Base-by-base conservation (phyloP, 2,329 filamentous ascomycete species). In the Fusarium pseudocircinatum region DNA sequence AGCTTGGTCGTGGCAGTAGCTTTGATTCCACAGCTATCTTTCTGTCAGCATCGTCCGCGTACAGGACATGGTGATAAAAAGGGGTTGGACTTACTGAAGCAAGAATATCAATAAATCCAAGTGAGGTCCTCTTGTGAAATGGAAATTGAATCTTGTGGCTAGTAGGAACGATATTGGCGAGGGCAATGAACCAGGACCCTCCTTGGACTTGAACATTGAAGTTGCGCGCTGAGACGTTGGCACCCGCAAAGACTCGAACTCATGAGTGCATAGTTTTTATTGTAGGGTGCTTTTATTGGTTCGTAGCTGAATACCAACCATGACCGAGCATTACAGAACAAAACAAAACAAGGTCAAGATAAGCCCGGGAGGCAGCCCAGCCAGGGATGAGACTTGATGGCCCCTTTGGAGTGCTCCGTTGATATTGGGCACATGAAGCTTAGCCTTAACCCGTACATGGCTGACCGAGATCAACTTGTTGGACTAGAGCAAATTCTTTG, bases 251-350 rank as follows among this genome's bases (percentile, higher is more conserved):
- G 20, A 12, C 8, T 20, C 26, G 12, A 20, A 18, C 18, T 7
- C 9, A 40, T 4, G 20, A 22, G 6, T 15, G 3, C 11, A 20
- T 26, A 10, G 6, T 20, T 16, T 7, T 37, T 1, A 1, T 4
- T 7, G 4, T 1, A 42, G 7, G 9, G 4, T 7, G 16, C 4
- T 15, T 14, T 18, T 15, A 4, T 7, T 26, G 4, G 10, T 22
- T 15, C 7, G 11, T 13, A 20, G 18, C 30, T 52, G 12, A 36
- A 26, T 26, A 0, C n/a, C n/a, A 36, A 14, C n/a, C 30, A 20
- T 26, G 6, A 0, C 0, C 3, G 47, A 24, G 12, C 2, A 52
- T 36, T 18, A 1, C 12, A 50, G 30, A 52, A 8, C n/a, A 11
- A 24, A 52, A 8, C n/a, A 11, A 24, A 16, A 11, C 13, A 34